Base-by-base conservation (phyloP, 2,329 filamentous ascomycete species). In the Aureobasidium uvarum region DNA sequence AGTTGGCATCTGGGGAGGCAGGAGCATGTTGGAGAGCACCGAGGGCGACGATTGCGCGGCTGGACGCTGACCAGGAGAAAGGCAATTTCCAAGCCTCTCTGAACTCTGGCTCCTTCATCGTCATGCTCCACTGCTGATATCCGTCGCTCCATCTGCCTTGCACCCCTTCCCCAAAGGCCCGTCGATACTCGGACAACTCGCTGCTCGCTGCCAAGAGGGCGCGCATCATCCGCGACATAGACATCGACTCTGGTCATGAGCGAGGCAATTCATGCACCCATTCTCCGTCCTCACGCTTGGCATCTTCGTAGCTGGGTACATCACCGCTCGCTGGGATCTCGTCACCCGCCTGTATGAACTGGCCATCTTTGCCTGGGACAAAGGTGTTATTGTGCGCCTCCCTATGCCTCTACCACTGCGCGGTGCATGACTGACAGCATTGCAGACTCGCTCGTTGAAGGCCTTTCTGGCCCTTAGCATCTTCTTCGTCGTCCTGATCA, bases 291-390 rank as follows among this genome's bases (percentile, higher is more conserved):
- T 97, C 79, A 96, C 93, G 75, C 88, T 96, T 81, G 92, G 90
- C 81, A 97, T 99, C 83, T 99, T 99, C 83, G 90, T 98, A 85
- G 94, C 95, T 82, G 95, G 95, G 79, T 99, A 99, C 85, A 98
- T 94, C 78, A 99, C 95, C 81, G 95, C 95, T 76, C 90, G 95
- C 84, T 99, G 95, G 93, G 95, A 98, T 81, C 88, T 99, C 69
- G 92, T 97, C 71, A 97, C 94, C 72, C 89, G 93, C 74, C 85
- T 98, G 73, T 96, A 97, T 89, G 94, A 99, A 80, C 87, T 99
- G 74, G 90, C 92, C 71, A 90, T 96, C 70, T 99, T 98, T 78
- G 95, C 96, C 71, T 97, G 93, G 92, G 91, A 98, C 78, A 91
- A 98, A 91, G 92, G 94, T 76, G 95, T 99, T 74, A 90, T 98